Evolutionary conservation across 805 yeast species (phyloP).

Genomic region (Teunomyces lycoperdinae): DNA sequence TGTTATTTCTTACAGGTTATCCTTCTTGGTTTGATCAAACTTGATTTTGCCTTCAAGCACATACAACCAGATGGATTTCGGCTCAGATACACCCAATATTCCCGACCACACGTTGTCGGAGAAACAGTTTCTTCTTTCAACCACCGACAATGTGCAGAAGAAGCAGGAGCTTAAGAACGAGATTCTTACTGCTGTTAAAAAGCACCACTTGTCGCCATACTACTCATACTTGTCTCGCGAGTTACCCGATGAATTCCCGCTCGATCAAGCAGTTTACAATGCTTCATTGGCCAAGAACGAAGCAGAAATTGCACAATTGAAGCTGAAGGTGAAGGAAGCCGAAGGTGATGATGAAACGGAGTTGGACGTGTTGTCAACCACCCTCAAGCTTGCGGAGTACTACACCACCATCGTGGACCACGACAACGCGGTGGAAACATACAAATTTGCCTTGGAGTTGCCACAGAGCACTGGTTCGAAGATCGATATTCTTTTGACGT

Average conservation of each 20-base stretch:
- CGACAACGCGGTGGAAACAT: constrained; percentile 60
- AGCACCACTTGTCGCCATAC: constrained; percentile 75
- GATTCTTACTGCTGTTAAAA: constrained; percentile 52
- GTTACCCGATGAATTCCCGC: constrained; percentile 40
- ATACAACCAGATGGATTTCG: constrained; percentile 21
- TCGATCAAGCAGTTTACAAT: constrained; percentile 60
- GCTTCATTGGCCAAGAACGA: constrained; percentile 52
- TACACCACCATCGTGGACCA: constrained; percentile 84
- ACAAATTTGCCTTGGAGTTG: constrained; percentile 69
- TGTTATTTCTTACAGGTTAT: too few species aligned
- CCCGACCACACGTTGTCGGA: constrained; percentile 88
- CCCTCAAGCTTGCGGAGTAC: constrained; percentile 82
- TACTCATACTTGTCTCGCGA: constrained; percentile 55
- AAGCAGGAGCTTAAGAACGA: constrained; percentile 40
- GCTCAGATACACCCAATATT: constrained; percentile 53
- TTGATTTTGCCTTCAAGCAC: not conserved
- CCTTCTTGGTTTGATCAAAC: not conserved
- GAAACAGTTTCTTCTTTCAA: constrained; percentile 61
- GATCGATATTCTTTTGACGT: constrained; percentile 79
- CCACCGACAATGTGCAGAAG: constrained; percentile 32
- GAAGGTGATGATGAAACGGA: constrained; percentile 82
- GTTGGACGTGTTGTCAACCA: constrained; percentile 70
- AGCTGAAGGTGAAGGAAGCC: constrained; percentile 49
- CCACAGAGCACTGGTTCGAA: constrained; percentile 87
- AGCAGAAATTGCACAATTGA: constrained; percentile 52